A percentile compares a stretch with the other conserved stretches of the same genome.
Evolutionary conservation across 257 asterid species (phyloP).

Genomic region (Lycium barbarum): DNA sequence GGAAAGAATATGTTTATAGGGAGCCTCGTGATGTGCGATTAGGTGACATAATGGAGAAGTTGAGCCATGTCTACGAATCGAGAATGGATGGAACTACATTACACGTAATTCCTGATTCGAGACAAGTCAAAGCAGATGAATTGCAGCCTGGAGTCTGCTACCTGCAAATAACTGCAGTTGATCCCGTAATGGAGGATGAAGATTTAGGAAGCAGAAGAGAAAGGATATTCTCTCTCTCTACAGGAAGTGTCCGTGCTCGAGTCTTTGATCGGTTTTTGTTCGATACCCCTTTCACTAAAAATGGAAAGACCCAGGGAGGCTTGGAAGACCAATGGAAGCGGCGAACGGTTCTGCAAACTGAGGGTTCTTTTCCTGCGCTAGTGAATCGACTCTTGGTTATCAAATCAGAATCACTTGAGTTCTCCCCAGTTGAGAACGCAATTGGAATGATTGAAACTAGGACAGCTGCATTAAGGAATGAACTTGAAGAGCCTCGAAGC

Average conservation of each 20-base stretch:
- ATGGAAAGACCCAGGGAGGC: conserved; percentile 98
- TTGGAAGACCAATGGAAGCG: conserved; percentile 99
- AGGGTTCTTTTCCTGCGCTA: conserved; percentile 95
- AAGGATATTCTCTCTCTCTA: conserved; percentile 86
- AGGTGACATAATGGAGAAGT: conserved; percentile 99
- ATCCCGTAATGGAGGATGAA: conserved; percentile 98
- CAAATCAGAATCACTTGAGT: conserved; percentile 92
- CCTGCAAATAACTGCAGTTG: conserved; percentile 98
- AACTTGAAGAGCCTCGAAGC: conserved; percentile 98
- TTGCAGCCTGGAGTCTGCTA: conserved; percentile 90
- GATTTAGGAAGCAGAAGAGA: conserved; percentile 98
- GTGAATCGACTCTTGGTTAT: conserved; percentile 84
- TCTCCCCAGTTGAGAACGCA: conserved; percentile 98
- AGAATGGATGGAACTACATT: conserved; percentile 88
- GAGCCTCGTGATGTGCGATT: conserved; percentile 97
- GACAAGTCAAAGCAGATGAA: conserved; percentile 95
- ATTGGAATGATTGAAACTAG: conserved; percentile 99
- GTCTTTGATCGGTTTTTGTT: conserved; percentile 92
- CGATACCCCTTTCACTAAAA: conserved; percentile 97
- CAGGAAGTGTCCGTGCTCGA: conserved; percentile 95
- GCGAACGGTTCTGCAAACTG: conserved; percentile 89
- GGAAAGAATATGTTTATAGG: conserved; percentile 88
- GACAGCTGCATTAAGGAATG: conserved; percentile 92
- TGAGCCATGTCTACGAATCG: conserved; percentile 96
- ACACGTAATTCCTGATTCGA: conserved; percentile 95